Base-by-base conservation (phyloP, 805 yeast species). In the Candida sithepensis region DNA sequence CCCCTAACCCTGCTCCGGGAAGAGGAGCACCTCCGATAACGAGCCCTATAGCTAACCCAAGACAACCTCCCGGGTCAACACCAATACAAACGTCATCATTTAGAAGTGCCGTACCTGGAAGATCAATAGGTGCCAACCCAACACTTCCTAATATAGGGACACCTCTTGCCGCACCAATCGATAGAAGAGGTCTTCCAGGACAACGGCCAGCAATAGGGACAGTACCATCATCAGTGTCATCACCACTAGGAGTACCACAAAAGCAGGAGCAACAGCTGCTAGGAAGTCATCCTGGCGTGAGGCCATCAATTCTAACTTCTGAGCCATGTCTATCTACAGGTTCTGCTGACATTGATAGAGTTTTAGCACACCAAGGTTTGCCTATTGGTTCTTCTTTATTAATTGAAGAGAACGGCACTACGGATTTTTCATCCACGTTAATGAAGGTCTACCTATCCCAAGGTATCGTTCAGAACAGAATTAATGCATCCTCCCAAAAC, bases 251-350 rank as follows among this genome's bases (percentile, higher is more conserved):
- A 30, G 24, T 6, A n/a, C n/a, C 21, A 4, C 38, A 39, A 13
- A 43, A 36, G 14, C 42, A 42, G 10, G 45, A 44, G 6, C 23
- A 23, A 21, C 43, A 23, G 36, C 36, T 47, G 3, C 21, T 48
- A 13, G 45, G 43, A 3, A 22, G 42, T 8, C 76, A 82, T 61
- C 83, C 83, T 0, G 90, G 86, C 2, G 71, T 86, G 2, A 75
- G 82, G 52, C 96, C 97, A 0, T 90, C 97, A 0, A 69, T 84
- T 2, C 66, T 83, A 21, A 84, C 90, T 4, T 84, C 96, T 2
- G 83, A 79, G 46, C 83, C 86, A 0, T 79, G 90, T 0, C 74
- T 85, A 1, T 88, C 97, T 1, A 84, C 96, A 0, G 97, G 97
- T 1, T 76, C 85, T 21, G 62, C 73, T 7, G 91, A 88, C 59